Base-by-base conservation (phyloP, 371 early-diverging fungal species). In the Mucor saturninus region DNA sequence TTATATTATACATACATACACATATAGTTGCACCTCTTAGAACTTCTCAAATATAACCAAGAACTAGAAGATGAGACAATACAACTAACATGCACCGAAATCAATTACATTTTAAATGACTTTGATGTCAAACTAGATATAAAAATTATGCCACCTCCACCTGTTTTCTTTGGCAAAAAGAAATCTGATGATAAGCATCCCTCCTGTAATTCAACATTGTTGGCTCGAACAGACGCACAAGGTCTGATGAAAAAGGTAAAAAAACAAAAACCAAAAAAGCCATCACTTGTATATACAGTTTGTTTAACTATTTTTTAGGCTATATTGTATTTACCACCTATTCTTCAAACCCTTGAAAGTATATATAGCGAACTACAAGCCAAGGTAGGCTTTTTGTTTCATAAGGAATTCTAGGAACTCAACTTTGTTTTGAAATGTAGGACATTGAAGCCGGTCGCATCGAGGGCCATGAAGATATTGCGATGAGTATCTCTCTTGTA, bases 31-130 rank as follows among this genome's bases (percentile, higher is more conserved):
- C 62, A 53, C 32, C n/a, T 68, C 1, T 55, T 68, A 46, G 68
- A 62, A 37, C 31, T 68, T 4, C 50, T 68, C 4, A 62, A 62
- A 26, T 59, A 68, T 32, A 68, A 54, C 37, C 49, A 49, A 38
- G 55, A 68, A 15, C 8, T 59, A 11, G 31, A 68, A 21, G 31
- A 53, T 0, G 45, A 32, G 35, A 38, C 50, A 2, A 31, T 37
- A 5, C 42, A 46, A 29, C 40, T 74, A 67, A 65, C 59, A 11
- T 61, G 68, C 15, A 60, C 38, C 7, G 76, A 70, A 29, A 64
- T 81, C 13, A 80, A 73, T 37, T 86, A 85, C 54, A 71, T 88
- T 4, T 62, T 88, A 8, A 68, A 73, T 13, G 89, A 88, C 57
- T 63, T 88, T 13, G 69, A 74, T 35, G 66, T 76, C 8, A 88